Base-by-base conservation (phyloP, 495 filamentous ascomycete species). In the Pyronema domesticum region DNA sequence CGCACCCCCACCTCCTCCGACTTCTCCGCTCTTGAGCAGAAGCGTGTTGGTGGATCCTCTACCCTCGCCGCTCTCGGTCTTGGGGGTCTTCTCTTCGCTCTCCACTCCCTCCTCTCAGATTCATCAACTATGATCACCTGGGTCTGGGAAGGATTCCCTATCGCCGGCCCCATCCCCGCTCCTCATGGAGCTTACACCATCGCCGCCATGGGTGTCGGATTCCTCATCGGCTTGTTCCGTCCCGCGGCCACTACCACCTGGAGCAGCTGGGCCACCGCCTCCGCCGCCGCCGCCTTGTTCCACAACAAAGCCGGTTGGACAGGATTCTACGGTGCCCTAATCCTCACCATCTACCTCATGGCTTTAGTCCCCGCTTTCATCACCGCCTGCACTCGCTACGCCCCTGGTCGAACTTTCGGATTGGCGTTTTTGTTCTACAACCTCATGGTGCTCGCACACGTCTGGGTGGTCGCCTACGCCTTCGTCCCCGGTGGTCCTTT, bases 71-170 rank as follows among this genome's bases (percentile, higher is more conserved):
- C 78, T 23, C 55, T 94, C 51, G 86, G 93, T 47, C 69, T 95
- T 51, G 88, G 75, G 37, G 93, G 86, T 51, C 65, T 95, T 15
- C 73, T 95, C 60, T 99, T 96, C 60, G 86, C 75, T n/a, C 72
- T 96, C 63, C 89, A 95, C 63, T 95, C 88, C 1, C 75, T 96
- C 11, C 74, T 99, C 23, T 94, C 91, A 0, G 93, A 99, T 65
- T 95, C 89, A 0, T 95, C 91, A 70, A 99, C 93, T 34, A 96
- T 96, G 88, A 95, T 96, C 56, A 74, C 86, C 19, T 99, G 93
- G 93, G 86, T 85, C n/a, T 99, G 93, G 93, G 87, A 95, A 57
- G 93, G 93, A 14, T 96, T 85, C 61, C 93, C 93, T 39, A 77
- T 95, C 49, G 77, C 84, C 46, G 93, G 93, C 3, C 93, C 93